Base-by-base conservation (phyloP, 73 alveolate genomes). In the Paramecium primaurelia region DNA sequence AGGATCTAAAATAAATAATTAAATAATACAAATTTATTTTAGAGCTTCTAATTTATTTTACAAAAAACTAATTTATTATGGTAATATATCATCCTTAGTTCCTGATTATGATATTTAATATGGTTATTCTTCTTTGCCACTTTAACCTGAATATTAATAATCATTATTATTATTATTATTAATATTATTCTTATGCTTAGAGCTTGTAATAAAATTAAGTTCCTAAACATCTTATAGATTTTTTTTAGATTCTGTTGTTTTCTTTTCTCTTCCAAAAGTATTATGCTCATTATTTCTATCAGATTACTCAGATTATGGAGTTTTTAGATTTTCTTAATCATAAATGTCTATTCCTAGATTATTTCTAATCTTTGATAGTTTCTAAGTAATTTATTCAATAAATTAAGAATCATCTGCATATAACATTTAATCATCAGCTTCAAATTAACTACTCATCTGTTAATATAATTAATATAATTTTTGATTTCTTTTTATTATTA, bases 381-480 rank as follows among this genome's bases (percentile, higher is more conserved):
- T 75, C 88, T 30, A 14, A 34, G 30, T 34, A 9, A 75, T 75
- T 37, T 75, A 37, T 9, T 75, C 49, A 14, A 75, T 75, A 10
- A 32, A 75, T 75, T 75, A 26, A 2, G 88, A 75, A 75, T 75
- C 88, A 75, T 75, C 88, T 22, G 69, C 88, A 37, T 75, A 75
- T 9, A 75, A 54, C 42, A 75, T 75, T 37, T 75, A 75, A 37
- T 75, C 88, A 32, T 68, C 22, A 68, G 47, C 47, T 18, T 68
- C 84, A 68, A 54, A 54, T 54, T 54, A 18, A 54, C 69, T 54
- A 54, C 69, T 54, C 69, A 54, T 54, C 69, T 54, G 69, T 54
- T 54, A 54, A 54, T 54, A 54, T 54, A n/a, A 18, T 54, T 6
- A 54, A 54, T 54, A 47, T 9, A 47, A 9, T 47, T 47, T 47